phyloP scores from a whole-genome alignment of 805 yeast genomes.

The Nakazawaea wickerhamii region DNA sequence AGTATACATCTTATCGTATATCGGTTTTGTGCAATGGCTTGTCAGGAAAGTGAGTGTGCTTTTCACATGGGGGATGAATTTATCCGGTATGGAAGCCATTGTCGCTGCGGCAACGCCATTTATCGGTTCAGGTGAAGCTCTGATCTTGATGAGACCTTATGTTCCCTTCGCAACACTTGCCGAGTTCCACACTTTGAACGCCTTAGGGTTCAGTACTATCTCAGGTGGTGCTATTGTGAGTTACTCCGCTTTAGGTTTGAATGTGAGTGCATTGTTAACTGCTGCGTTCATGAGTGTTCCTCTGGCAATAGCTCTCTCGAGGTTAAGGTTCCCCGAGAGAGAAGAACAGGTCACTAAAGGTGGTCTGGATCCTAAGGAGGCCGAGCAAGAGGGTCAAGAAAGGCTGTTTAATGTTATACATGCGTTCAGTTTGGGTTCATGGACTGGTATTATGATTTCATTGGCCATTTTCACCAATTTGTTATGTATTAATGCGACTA shows the following conservation, averaged over 20 bases:
- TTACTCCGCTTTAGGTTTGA: conserved; percentile 57
- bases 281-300: conserved; percentile 69
- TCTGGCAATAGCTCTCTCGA: conserved; percentile 55
- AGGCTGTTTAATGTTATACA: conserved; percentile 33
- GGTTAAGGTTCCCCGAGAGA: conserved; percentile 53
- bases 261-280: conserved; percentile 57
- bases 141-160: conserved; percentile 54
- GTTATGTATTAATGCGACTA: conserved; percentile 56
- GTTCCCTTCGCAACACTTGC: conserved; percentile 54
- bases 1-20: conserved; percentile 54
- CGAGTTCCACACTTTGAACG: conserved; percentile 57
- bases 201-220: conserved; percentile 60
- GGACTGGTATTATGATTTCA: conserved; percentile 52
- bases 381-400: conserved; percentile 30
- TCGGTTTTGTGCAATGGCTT: conserved; percentile 56
- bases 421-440: conserved; percentile 43
- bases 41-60: conserved; percentile 50
- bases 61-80: conserved; percentile 54
- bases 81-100: conserved; percentile 60
- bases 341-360: conserved; percentile 50
- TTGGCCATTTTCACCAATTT: conserved; percentile 52
- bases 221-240: conserved; percentile 61
- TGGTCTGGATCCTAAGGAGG: conserved; percentile 37
- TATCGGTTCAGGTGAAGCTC: conserved; percentile 62
- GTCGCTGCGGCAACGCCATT: conserved; percentile 66